Evolutionary conservation across 2,329 filamentous ascomycete genomes (phyloP).

Genomic region (Sphaerostilbella broomeana): DNA sequence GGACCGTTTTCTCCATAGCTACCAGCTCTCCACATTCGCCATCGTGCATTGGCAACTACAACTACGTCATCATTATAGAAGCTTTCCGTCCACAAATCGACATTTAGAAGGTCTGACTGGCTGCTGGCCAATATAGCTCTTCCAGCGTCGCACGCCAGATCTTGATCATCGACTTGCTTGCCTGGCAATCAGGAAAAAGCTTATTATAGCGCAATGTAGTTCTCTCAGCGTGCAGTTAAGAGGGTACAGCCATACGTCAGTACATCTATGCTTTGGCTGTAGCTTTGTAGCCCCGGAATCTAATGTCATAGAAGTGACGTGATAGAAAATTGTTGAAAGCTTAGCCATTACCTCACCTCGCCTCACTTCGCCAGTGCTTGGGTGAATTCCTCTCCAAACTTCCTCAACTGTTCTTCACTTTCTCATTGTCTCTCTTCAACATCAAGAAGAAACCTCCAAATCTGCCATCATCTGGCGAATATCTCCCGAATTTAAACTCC

Average conservation of each 20-base stretch:
- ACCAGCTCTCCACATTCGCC: slow-evolving; percentile 3
- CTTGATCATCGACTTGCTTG: slow-evolving; percentile 4
- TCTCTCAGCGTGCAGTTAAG: slow-evolving; percentile 2
- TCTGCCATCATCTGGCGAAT: background rate
- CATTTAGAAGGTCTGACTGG: background rate
- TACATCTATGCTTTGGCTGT: slow-evolving; percentile 1
- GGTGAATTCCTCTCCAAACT: background rate
- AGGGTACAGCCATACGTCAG: background rate
- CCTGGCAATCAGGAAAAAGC: slow-evolving; percentile 1
- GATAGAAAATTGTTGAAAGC: slow-evolving; percentile 4
- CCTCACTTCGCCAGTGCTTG: background rate
- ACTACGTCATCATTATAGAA: slow-evolving; percentile 20
- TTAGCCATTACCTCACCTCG: slow-evolving; percentile 12
- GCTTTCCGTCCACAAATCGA: slow-evolving; percentile 9
- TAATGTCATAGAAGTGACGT: slow-evolving; percentile 14
- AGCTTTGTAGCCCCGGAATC: background rate
- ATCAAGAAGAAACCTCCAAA: background rate
- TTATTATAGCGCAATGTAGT: no score
- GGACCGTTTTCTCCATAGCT: slow-evolving; percentile 7
- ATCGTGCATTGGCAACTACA: background rate
- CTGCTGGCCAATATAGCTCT: background rate
- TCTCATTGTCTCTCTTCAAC: background rate
- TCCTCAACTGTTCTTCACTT: background rate
- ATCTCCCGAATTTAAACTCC: no score
- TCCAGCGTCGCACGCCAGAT: background rate